A percentile compares a stretch with the other conserved stretches of the same genome.
phyloP scores from a whole-genome alignment of 495 filamentous ascomycete genomes.

The Hypoxylon lienhwacheense region DNA sequence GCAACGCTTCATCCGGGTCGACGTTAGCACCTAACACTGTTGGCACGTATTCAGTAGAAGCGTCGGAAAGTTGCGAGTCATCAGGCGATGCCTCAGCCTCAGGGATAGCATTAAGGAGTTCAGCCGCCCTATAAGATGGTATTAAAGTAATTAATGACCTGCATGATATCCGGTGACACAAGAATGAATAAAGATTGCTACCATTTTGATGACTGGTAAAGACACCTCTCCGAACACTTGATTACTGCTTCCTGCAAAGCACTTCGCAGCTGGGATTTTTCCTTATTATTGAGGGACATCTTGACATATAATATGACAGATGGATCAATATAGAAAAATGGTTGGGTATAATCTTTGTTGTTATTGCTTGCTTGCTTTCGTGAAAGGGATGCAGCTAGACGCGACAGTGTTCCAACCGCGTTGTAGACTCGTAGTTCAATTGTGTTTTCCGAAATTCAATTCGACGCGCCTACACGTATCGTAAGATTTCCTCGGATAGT shows the following conservation, averaged over 20 bases:
- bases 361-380: not conserved
- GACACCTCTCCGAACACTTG: slow-evolving; percentile 90
- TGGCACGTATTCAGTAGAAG: slow-evolving; percentile 37
- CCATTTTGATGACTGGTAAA: slow-evolving; percentile 98
- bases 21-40: slow-evolving; percentile 54
- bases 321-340: not conserved
- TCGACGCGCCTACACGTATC: too few relatives aligned
- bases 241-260: slow-evolving; percentile 80
- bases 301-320: slow-evolving; percentile 11
- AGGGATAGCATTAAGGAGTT: slow-evolving; percentile 83
- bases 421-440: not conserved
- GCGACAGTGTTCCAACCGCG: slow-evolving; percentile 3
- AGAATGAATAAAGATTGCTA: slow-evolving; percentile 42
- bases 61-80: slow-evolving; percentile 43
- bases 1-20: slow-evolving; percentile 67
- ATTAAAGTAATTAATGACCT: slow-evolving; percentile 11
- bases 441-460: too few relatives aligned
- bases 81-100: slow-evolving; percentile 43
- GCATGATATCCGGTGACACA: too few relatives aligned
- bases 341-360: not conserved
- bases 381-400: not conserved
- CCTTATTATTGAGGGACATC: slow-evolving; percentile 50
- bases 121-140: slow-evolving; percentile 72
- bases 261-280: slow-evolving; percentile 54
- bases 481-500: too few relatives aligned